phyloP scores from a whole-genome alignment of 257 asterid species.

The Solanum rostratum region DNA sequence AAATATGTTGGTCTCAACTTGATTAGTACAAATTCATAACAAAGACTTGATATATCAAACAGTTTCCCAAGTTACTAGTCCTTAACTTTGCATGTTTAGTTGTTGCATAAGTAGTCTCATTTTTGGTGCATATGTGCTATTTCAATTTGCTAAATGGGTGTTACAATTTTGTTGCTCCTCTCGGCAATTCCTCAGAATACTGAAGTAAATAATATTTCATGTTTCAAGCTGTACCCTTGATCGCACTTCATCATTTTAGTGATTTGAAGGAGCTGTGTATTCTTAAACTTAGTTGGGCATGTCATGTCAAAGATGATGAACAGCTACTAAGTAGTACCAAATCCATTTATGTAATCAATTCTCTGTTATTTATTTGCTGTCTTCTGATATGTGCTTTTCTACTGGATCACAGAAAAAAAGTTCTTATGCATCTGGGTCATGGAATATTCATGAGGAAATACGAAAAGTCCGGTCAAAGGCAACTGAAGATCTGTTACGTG shows the following conservation, averaged over 20 bases:
- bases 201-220: background rate
- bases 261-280: background rate
- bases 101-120: background rate
- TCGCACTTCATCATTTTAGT: background rate
- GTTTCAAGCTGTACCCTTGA: background rate
- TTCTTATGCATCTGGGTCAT: conserved; percentile 64
- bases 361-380: background rate
- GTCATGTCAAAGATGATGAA: background rate
- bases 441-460: conserved; percentile 80
- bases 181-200: background rate
- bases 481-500: conserved; percentile 55
- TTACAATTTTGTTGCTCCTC: background rate
- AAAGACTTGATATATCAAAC: background rate
- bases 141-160: background rate
- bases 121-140: background rate
- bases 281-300: background rate
- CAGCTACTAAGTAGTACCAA: background rate
- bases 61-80: background rate
- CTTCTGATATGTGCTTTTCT: conserved; percentile 5
- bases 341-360: background rate
- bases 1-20: background rate
- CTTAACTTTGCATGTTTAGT: background rate
- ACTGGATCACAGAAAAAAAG: conserved; percentile 40
- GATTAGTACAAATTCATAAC: background rate
- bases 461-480: conserved; percentile 72